Conservation (phyloP, 176 grass and related monocot genomes). For the Oryza australiensis region DNA sequence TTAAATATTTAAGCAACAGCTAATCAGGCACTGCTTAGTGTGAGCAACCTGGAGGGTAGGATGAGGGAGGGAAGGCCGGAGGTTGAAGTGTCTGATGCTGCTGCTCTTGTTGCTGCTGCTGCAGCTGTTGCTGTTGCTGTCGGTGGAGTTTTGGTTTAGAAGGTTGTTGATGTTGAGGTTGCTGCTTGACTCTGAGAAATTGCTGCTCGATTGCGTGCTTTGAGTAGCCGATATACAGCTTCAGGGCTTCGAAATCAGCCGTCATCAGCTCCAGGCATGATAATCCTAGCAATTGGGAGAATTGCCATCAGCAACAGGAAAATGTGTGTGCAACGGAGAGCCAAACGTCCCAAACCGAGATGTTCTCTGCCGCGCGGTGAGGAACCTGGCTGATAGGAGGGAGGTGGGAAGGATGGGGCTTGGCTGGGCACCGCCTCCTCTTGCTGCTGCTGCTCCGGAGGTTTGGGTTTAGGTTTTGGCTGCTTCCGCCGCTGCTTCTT, state of each 20-base stretch:
- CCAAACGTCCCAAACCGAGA: conserved; percentile 32
- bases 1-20: conserved; percentile 8
- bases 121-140: not conserved
- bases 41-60: conserved; percentile 44
- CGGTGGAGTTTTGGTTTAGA: conserved; percentile 18
- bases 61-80: conserved; percentile 33
- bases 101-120: conserved; percentile 14
- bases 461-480: not conserved
- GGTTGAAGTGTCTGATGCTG: conserved; percentile 36
- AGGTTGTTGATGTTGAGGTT: not conserved
- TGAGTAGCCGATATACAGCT: conserved; percentile 60
- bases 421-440: not conserved
- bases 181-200: conserved; percentile 34
- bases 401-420: conserved; percentile 35
- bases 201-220: conserved; percentile 2
- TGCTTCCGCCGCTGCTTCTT: conserved; percentile 36
- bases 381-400: conserved; percentile 62
- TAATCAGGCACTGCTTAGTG: not conserved
- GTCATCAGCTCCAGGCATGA: conserved; percentile 74
- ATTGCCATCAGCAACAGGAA: conserved; percentile 21
- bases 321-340: not conserved
- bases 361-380: not conserved
- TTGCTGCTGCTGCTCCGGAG: not conserved
- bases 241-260: conserved; percentile 82
- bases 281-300: conserved; percentile 27